Evolutionary conservation across 306 rosid species (phyloP), one percentile per base, ranked within the genome.

Genomic region (Cajanus cajan): DNA sequence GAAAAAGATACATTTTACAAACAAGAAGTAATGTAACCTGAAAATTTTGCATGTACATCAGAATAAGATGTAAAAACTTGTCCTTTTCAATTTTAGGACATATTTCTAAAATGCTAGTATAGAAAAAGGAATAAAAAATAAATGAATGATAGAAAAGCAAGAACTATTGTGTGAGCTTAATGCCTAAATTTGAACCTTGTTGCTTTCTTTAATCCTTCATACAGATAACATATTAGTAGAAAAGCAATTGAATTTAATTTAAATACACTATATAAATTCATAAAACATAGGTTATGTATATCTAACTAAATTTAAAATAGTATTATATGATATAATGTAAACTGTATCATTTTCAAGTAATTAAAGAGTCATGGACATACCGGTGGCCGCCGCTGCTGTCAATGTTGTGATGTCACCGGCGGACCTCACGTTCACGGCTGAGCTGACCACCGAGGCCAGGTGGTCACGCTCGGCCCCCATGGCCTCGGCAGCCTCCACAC

Each of bases 401-500:
- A 96, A 65, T 0, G 99, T 96, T 83, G 88, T 78, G 24, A 96
- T 96, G 59, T 96, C 99, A 0, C 96, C 93, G 0, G 97, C 88
- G 2, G 99, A 91, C 52, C 94, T 88, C 9, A 96, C 96, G 15
- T 91, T 96, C 48, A 96, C 99, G 67, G 99, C 99, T 1, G 99
- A 96, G 89, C 92, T 86, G 14, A 96, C 91, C 12, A 93, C 96
- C 5, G 93, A 82, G 8, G 94, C 87, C 1, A 93, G 96, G 84
- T 96, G 96, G 21, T 96, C 97, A 0, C 98, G 96, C 74, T 96
- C 99, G 0, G 98, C 99, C 0, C 99, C 99, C 96, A 93, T 89
- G 13, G 94, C 94, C 63, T 93, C 99, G 0, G 99, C 99, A 2
- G 97, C 98, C 89, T 96, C 99, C 1, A 93, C 99, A 21, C 99